These are phyloP conservation scores for Citrullus amarus DNA, from an alignment of 306 rosid species.

Conservation along the genomic window DNA sequence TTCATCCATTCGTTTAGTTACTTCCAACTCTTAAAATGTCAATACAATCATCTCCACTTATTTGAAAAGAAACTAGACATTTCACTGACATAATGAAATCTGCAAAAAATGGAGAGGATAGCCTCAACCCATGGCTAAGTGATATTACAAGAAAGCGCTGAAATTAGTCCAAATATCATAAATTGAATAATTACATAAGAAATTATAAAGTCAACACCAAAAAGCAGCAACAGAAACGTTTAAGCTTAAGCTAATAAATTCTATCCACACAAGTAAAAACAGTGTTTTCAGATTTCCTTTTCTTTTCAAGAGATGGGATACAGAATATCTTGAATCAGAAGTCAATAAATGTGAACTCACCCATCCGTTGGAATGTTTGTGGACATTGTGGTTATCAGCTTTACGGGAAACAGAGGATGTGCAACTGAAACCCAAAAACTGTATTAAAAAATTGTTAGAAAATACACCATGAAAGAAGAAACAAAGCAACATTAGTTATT, in stretches of 20 bases:
- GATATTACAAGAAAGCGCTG: background rate
- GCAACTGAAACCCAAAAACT: conserved; percentile 65
- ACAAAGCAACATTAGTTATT: background rate
- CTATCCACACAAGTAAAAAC: background rate
- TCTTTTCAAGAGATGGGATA: background rate
- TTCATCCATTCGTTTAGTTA: background rate
- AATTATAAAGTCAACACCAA: background rate
- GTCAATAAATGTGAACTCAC: conserved; percentile 31
- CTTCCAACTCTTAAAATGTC: background rate
- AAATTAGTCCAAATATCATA: background rate
- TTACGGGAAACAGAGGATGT: conserved; percentile 67
- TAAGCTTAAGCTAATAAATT: background rate
- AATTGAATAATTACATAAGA: background rate
- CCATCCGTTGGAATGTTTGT: conserved; percentile 61
- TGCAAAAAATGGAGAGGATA: background rate
- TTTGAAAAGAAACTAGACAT: background rate
- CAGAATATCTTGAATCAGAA: background rate
- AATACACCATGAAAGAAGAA: background rate
- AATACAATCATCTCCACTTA: background rate
- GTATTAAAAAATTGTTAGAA: conserved; percentile 19
- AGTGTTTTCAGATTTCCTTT: background rate
- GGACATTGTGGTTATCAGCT: conserved; percentile 35
- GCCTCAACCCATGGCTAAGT: background rate
- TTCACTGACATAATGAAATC: background rate
- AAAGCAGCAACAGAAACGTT: background rate